Percentiles rank a stretch among this genome's conserved stretches.
Conservation (phyloP, 2,329 filamentous ascomycete genomes). For the Venturia carpophila region DNA sequence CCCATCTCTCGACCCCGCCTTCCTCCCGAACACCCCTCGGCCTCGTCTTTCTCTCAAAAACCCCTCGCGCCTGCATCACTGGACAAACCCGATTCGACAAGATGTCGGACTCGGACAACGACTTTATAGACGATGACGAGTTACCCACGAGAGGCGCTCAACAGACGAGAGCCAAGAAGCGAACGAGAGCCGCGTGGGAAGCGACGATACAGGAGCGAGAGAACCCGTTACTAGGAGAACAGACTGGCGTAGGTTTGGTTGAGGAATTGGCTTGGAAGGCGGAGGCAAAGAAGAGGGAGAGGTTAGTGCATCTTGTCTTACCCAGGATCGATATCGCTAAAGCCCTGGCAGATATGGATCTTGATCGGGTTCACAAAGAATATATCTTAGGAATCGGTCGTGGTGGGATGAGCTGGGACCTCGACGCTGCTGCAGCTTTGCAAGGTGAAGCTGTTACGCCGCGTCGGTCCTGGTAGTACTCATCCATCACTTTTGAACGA, state of each 20-base stretch:
- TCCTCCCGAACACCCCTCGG: neutral
- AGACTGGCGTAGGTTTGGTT: slow-evolving; percentile 65
- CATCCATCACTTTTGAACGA: neutral
- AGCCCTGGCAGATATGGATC: slow-evolving; percentile 2
- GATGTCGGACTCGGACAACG: slow-evolving; percentile 69
- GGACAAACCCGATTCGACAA: slow-evolving; percentile 17
- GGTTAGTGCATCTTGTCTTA: slow-evolving; percentile 35
- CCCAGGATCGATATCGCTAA: slow-evolving; percentile 4
- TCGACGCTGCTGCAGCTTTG: neutral
- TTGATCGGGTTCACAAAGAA: neutral
- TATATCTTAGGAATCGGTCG: neutral
- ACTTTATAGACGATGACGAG: slow-evolving; percentile 56
- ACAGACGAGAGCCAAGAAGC: slow-evolving; percentile 37
- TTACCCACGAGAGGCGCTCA: slow-evolving; percentile 22
- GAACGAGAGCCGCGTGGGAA: slow-evolving; percentile 25
- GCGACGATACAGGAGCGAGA: slow-evolving; percentile 15
- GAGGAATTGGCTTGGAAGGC: slow-evolving; percentile 63
- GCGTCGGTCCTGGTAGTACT: neutral
- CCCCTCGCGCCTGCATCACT: slow-evolving; percentile 1
- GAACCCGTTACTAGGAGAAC: slow-evolving; percentile 52
- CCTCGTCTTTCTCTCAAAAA: neutral
- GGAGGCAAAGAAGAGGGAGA: slow-evolving; percentile 74
- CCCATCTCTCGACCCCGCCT: slow-evolving; percentile 15
- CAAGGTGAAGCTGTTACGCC: neutral
- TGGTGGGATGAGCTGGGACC: neutral